Base-by-base conservation (phyloP, 2,329 filamentous ascomycete species). In the Aspergillus terreus region DNA sequence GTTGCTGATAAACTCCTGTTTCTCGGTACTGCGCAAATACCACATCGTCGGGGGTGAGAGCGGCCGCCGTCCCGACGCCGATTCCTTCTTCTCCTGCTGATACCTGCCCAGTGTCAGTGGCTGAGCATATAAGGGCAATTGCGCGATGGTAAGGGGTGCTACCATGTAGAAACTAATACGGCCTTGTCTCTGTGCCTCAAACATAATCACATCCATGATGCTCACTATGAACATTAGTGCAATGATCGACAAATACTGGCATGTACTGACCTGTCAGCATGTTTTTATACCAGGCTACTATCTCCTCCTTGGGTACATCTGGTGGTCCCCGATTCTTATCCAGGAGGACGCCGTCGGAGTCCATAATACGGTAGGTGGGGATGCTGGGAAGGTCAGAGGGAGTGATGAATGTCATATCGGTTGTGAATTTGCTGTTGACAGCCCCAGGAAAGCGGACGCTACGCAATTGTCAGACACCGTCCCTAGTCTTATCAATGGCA, bases 201-300 rank as follows among this genome's bases (percentile, higher is more conserved):
- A 96, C 92, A 97, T 97, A 68, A 97, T 88, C 50, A 95, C 72
- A 67, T 99, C 94, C 90, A 99, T 94, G 60, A 97, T 88, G 50
- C 87, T 84, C 50, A 86, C 82, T 79, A 46, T 2, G 15, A 11
- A 19, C 6, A 19, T 51, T 21, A 51, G 32, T 44, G 30, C 23
- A 10, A 44, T 15, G 27, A 11, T 4, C 23, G 14, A 25, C 25
- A 19, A n/a, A 7, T 6, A 6, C 3, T 15, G 12, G 7, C 6
- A 4, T 19, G 3, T 49, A 63, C 71, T 41, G 57, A 80, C 79
- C 73, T 25, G 76, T 80, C 52, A 86, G 70, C 83, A 86, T 86
- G 61, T 85, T 82, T 58, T 77, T 81, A 64, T 86, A 86, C 71
- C 83, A 77, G 4, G 70, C 75, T 40, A 85, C 55, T 0, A 82